Percentiles rank a stretch among this genome's conserved stretches.
These are phyloP conservation scores for Sporothrix schenckii DNA, from an alignment of 2,329 filamentous ascomycete genomes.

Conservation along the genomic window DNA sequence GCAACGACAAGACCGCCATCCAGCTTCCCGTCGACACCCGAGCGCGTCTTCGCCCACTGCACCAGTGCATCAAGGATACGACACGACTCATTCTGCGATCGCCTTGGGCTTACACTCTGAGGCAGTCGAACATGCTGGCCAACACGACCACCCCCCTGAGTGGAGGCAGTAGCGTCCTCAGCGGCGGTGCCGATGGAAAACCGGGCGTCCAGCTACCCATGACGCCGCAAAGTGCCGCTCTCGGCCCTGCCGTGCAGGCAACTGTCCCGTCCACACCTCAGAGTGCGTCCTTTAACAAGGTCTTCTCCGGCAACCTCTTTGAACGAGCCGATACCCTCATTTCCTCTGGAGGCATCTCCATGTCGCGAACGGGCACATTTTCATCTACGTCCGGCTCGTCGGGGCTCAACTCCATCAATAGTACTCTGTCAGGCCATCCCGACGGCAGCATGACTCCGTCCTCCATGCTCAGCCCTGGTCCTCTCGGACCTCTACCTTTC, in stretches of 20 bases:
- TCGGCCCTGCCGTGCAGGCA: conserved; percentile 87
- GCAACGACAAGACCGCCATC: conserved; percentile 56
- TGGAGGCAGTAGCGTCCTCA: conserved; percentile 31
- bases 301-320: conserved; percentile 62
- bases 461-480: conserved; percentile 40
- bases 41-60: conserved; percentile 74
- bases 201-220: conserved; percentile 62
- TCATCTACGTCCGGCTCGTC: conserved; percentile 66
- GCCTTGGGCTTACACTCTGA: conserved; percentile 56
- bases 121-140: conserved; percentile 42
- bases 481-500: conserved; percentile 39
- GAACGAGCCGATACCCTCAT: conserved; percentile 62
- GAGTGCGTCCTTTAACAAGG: conserved; percentile 57
- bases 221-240: conserved; percentile 84
- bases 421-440: conserved; percentile 38
- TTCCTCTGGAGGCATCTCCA: conserved; percentile 60
- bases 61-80: conserved; percentile 80
- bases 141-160: conserved; percentile 43
- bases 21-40: conserved; percentile 69
- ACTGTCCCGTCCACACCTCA: conserved; percentile 76
- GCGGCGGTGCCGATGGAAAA: conserved; percentile 19
- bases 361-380: conserved; percentile 60
- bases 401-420: conserved; percentile 44
- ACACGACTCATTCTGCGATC: conserved; percentile 68
- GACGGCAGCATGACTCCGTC: conserved; percentile 42